Evolutionary conservation across 2,329 filamentous ascomycete genomes (phyloP).

Genomic region (Dactylellina drechsleri): DNA sequence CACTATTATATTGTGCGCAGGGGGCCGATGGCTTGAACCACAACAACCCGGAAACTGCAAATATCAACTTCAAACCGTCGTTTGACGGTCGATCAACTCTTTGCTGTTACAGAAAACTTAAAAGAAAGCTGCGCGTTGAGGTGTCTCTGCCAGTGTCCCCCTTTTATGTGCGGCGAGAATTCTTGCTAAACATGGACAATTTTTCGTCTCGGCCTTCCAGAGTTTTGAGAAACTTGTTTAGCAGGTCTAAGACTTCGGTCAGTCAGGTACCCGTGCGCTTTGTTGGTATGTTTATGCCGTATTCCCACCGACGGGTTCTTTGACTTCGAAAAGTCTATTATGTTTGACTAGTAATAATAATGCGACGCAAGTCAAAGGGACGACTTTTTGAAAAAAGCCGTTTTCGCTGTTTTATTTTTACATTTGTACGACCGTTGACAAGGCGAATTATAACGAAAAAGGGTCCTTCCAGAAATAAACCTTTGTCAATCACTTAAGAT

Average conservation of each 20-base stretch:
- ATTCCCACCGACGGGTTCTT: slow-evolving; percentile 14
- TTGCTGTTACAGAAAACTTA: slow-evolving; percentile 24
- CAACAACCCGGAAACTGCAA: slow-evolving; percentile 24
- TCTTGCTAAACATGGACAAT: slow-evolving; percentile 27
- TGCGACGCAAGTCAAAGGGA: neutral
- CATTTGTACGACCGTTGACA: slow-evolving; percentile 33
- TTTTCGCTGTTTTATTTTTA: slow-evolving; percentile 24
- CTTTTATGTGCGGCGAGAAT: slow-evolving; percentile 27
- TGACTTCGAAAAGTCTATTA: slow-evolving; percentile 6
- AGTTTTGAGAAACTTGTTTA: slow-evolving; percentile 40
- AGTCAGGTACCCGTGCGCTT: slow-evolving; percentile 14
- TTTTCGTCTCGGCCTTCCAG: slow-evolving; percentile 33
- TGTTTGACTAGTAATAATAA: too few species aligned
- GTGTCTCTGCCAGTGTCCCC: slow-evolving; percentile 5
- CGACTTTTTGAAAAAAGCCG: too few species aligned
- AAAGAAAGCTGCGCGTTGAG: slow-evolving; percentile 6
- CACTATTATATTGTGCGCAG: slow-evolving; percentile 5
- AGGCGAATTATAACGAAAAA: slow-evolving; percentile 25
- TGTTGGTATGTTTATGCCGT: slow-evolving; percentile 2
- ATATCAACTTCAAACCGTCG: slow-evolving; percentile 45
- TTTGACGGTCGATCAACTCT: slow-evolving; percentile 38
- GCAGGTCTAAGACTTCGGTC: slow-evolving; percentile 20
- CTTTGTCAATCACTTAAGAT: neutral
- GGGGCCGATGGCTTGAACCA: slow-evolving; percentile 12
- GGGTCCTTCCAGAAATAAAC: slow-evolving; percentile 35